Evolutionary conservation across 306 rosid species (phyloP).

Genomic region (Myrica gale): DNA sequence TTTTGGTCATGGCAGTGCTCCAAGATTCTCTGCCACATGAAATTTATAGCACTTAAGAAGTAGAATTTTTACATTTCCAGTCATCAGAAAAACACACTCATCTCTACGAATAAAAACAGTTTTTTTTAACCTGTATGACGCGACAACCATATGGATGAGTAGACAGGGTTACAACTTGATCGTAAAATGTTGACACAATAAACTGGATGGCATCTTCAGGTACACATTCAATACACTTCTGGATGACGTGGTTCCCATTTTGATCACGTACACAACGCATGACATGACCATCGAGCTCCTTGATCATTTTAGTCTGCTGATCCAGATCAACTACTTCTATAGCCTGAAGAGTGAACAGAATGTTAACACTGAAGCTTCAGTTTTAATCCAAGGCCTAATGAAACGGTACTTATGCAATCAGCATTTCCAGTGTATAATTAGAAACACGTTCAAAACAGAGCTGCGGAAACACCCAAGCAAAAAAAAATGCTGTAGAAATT

Average conservation of each 20-base stretch:
- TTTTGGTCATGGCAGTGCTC: slow-evolving; percentile 71
- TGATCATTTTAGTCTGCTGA: slow-evolving; percentile 88
- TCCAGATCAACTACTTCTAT: slow-evolving; percentile 96
- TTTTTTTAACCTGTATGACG: slow-evolving; percentile 67
- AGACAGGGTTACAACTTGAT: slow-evolving; percentile 85
- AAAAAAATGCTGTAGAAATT: no score
- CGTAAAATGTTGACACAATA: slow-evolving; percentile 80
- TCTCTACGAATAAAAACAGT: neutral
- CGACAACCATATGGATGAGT: slow-evolving; percentile 98
- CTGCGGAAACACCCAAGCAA: no score
- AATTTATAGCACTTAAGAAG: neutral
- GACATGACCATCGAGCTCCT: slow-evolving; percentile 80
- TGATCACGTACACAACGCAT: slow-evolving; percentile 99
- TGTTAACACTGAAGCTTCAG: neutral
- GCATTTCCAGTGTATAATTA: neutral
- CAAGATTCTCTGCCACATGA: slow-evolving; percentile 69
- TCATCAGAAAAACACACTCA: neutral
- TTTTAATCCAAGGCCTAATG: neutral
- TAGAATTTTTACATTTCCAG: neutral
- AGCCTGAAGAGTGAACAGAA: slow-evolving; percentile 48
- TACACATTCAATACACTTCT: slow-evolving; percentile 93
- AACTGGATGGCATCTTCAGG: slow-evolving; percentile 79
- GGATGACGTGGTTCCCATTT: slow-evolving; percentile 95
- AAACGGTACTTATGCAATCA: neutral
- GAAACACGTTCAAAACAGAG: neutral